These are phyloP conservation scores for Maudiozyma bulderi DNA, from an alignment of 805 yeast genomes.

Conservation along the genomic window DNA sequence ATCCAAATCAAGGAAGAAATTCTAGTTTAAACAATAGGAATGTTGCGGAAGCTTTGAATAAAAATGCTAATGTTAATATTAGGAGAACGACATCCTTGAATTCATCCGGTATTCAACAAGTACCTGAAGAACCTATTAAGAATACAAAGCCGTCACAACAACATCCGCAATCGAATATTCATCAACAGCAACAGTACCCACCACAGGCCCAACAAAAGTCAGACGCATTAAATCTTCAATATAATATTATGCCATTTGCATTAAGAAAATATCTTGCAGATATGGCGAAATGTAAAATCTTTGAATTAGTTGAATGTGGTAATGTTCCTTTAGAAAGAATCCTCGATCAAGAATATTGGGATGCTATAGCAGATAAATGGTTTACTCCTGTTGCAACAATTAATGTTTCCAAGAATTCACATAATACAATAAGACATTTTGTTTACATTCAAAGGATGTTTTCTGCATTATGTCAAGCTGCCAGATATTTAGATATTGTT, in stretches of 20 bases:
- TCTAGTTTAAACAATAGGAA: no score
- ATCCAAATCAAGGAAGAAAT: no score
- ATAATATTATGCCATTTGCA: neutral
- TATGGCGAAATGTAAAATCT: constrained; percentile 39
- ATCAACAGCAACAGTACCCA: no score
- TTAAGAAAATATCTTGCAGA: constrained; percentile 31
- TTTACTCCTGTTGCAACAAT: constrained; percentile 1
- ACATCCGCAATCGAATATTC: no score
- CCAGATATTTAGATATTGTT: constrained; percentile 41
- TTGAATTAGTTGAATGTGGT: constrained; percentile 39
- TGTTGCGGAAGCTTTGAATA: no score
- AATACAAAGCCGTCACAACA: no score
- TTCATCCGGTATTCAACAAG: no score
- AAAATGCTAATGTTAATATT: no score
- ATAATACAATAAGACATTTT: neutral
- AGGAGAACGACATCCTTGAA: no score
- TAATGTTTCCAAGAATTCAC: neutral
- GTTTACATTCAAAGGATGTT: neutral
- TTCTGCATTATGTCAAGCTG: constrained; percentile 31
- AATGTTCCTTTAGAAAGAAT: constrained; percentile 26
- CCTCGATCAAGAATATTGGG: neutral
- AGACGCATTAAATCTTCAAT: neutral
- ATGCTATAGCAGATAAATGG: neutral
- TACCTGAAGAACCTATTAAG: no score
- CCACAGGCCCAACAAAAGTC: neutral